Evolutionary conservation across 2,329 filamentous ascomycete genomes (phyloP).

Genomic region (Clonostachys chloroleuca): DNA sequence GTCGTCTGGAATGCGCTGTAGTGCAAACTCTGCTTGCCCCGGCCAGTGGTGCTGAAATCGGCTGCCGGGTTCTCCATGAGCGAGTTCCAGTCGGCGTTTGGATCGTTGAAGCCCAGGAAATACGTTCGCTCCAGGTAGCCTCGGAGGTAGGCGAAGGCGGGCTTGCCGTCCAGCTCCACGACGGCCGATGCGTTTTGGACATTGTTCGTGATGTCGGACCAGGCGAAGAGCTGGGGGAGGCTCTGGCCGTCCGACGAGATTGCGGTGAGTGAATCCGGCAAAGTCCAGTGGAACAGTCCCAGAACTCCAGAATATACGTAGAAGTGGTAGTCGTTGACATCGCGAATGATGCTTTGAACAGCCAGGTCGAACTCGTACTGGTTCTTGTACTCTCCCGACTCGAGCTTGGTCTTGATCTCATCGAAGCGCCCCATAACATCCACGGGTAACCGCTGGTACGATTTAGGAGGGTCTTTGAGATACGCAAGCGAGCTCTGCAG

Average conservation of each 20-base stretch:
- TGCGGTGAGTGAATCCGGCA: conserved; percentile 26
- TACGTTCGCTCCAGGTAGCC: too few relatives aligned
- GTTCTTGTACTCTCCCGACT: conserved; percentile 34
- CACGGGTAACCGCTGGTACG: conserved; percentile 40
- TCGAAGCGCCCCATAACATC: conserved; percentile 42
- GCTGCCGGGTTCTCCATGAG: too few relatives aligned
- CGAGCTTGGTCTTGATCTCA: conserved; percentile 35
- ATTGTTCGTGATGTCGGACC: too few relatives aligned
- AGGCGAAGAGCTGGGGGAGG: too few relatives aligned
- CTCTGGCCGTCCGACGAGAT: too few relatives aligned
- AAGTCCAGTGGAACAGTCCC: conserved; percentile 9
- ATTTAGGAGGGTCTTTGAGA: conserved; percentile 44
- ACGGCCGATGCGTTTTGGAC: too few relatives aligned
- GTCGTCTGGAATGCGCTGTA: too few relatives aligned
- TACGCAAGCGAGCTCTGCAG: conserved; percentile 44
- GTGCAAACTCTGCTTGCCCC: too few relatives aligned
- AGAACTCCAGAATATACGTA: conserved; percentile 45
- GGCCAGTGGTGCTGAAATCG: too few relatives aligned
- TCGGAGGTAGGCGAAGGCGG: conserved; percentile 24
- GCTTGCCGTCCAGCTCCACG: conserved; percentile 18
- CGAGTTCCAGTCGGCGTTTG: too few relatives aligned
- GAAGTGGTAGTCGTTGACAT: conserved; percentile 63
- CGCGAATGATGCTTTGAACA: conserved; percentile 44
- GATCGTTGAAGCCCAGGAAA: too few relatives aligned
- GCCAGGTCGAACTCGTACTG: conserved; percentile 52